These are phyloP conservation scores for Erodium texanum DNA, from an alignment of 441 rosid genomes.

Conservation along the genomic window DNA sequence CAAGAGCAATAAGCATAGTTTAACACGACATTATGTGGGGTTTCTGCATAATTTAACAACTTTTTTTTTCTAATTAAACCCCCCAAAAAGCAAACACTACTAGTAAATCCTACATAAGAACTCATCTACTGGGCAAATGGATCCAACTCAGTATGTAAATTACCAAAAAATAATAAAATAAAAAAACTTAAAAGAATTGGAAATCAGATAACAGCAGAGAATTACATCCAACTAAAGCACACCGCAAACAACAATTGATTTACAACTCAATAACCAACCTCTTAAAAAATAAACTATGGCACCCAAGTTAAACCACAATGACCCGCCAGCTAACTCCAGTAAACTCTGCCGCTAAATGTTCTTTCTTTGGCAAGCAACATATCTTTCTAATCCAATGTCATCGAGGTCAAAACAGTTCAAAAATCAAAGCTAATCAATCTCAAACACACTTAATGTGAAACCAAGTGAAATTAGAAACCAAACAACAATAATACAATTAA, in stretches of 20 bases:
- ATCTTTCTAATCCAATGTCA: not conserved
- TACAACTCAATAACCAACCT: not conserved
- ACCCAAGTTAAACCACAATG: not conserved
- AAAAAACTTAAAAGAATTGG: too few species aligned
- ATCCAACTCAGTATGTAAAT: not conserved
- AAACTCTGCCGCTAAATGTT: not conserved
- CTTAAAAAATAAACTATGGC: not conserved
- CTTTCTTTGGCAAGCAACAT: not conserved
- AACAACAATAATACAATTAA: not conserved
- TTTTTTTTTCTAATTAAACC: not conserved
- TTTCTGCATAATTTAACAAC: not conserved
- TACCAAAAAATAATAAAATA: too few species aligned
- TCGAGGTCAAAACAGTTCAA: not conserved
- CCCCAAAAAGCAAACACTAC: not conserved
- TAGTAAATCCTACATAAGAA: not conserved
- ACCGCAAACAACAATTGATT: not conserved
- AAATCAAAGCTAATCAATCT: not conserved
- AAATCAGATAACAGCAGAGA: not conserved
- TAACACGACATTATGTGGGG: not conserved
- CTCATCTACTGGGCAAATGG: too few species aligned
- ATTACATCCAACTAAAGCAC: not conserved
- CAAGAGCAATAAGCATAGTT: not conserved
- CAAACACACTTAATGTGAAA: not conserved
- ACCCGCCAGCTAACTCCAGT: not conserved
- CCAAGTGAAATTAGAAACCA: not conserved